phyloP scores from a whole-genome alignment of 257 asterid species.

The Jasminum sambac region DNA sequence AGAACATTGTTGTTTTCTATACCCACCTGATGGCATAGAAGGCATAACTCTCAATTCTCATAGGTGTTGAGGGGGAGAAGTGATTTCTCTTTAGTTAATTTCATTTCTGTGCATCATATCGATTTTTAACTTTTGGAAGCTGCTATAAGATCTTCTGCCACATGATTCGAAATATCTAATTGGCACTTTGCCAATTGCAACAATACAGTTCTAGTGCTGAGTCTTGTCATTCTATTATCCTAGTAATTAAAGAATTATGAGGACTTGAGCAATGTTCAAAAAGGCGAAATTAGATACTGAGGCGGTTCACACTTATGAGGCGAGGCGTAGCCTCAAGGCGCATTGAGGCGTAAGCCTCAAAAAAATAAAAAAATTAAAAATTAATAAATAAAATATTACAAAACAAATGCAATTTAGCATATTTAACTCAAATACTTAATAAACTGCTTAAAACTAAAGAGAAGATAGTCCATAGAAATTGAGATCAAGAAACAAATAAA shows the following conservation, averaged over 20 bases:
- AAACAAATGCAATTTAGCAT: too few species aligned
- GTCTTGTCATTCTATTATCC: slow-evolving; percentile 13
- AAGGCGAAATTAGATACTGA: too few species aligned
- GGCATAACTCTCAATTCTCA: not conserved
- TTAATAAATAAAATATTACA: too few species aligned
- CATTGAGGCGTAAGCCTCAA: too few species aligned
- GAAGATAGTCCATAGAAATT: too few species aligned
- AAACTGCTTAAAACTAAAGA: too few species aligned
- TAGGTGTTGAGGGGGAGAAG: not conserved
- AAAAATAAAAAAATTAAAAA: too few species aligned
- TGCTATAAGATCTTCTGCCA: not conserved
- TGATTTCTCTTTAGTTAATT: slow-evolving; percentile 9
- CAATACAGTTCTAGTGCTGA: slow-evolving; percentile 5
- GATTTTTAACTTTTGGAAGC: not conserved
- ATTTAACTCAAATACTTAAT: too few species aligned
- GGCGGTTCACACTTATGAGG: too few species aligned
- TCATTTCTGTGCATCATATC: not conserved
- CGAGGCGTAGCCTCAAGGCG: too few species aligned
- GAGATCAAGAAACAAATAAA: too few species aligned
- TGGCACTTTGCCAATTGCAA: not conserved
- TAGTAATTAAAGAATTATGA: not conserved
- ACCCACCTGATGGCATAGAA: not conserved
- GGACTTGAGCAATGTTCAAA: too few species aligned
- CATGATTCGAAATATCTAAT: slow-evolving; percentile 7
- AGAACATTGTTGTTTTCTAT: not conserved